phyloP scores from a whole-genome alignment of 78 protist genomes.

The Bigelowiella natans region DNA sequence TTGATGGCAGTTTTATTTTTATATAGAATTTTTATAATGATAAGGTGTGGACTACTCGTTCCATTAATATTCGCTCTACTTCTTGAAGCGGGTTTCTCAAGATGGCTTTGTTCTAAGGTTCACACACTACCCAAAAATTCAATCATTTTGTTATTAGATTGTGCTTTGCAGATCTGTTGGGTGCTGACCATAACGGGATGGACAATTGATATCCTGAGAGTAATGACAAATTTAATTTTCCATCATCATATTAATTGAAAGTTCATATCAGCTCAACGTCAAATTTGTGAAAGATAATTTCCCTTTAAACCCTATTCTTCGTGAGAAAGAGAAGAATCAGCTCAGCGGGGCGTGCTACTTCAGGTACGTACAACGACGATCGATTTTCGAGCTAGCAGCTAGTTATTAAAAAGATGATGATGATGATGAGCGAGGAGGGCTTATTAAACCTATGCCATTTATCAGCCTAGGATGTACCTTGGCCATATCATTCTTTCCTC shows the following conservation, averaged over 20 bases:
- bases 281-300: not conserved
- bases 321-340: not conserved
- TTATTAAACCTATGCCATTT: not conserved
- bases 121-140: not conserved
- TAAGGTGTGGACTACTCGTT: slow-evolving; percentile 10
- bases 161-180: not conserved
- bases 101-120: not conserved
- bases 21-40: not conserved
- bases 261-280: not conserved
- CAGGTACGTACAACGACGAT: not conserved
- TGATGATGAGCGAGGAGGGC: no score
- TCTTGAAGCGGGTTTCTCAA: not conserved
- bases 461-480: slow-evolving; percentile 15
- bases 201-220: not conserved
- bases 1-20: not conserved
- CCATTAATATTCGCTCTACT: not conserved
- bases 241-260: no score
- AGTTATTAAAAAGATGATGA: no score
- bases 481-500: slow-evolving; percentile 16
- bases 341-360: not conserved
- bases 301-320: not conserved
- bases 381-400: no score
- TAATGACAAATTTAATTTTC: no score
- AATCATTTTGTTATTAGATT: no score
- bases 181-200: not conserved